Evolutionary conservation across 441 rosid genomes (phyloP).

Genomic region (Adansonia madagascariensis): DNA sequence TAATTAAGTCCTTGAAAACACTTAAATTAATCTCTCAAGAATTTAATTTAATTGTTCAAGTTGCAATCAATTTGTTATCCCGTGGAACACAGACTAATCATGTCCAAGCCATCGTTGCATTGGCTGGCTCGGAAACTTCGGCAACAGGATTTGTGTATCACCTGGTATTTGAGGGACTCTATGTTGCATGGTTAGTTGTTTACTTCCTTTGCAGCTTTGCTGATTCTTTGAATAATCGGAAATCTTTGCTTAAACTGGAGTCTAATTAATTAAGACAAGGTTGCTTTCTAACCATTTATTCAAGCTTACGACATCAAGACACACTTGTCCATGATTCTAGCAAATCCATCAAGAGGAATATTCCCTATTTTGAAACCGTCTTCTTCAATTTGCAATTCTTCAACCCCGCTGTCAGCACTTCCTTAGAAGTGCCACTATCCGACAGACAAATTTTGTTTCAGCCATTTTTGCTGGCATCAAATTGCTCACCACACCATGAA

Average conservation of each 20-base stretch:
- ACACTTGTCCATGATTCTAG: slow-evolving; percentile 39
- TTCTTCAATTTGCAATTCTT: slow-evolving; percentile 20
- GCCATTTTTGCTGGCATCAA: slow-evolving; percentile 22
- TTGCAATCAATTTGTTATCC: neutral
- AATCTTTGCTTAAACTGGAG: neutral
- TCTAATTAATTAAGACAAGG: slow-evolving; percentile 22
- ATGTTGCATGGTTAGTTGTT: too few relatives aligned
- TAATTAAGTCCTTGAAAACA: neutral
- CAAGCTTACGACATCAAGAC: slow-evolving; percentile 22
- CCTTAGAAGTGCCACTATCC: slow-evolving; percentile 23
- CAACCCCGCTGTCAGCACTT: slow-evolving; percentile 31
- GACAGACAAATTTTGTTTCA: slow-evolving; percentile 31
- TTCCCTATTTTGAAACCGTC: slow-evolving; percentile 45
- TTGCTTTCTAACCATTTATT: neutral
- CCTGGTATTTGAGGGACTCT: too few relatives aligned
- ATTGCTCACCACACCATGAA: neutral
- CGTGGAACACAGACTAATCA: too few relatives aligned
- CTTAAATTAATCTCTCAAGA: neutral
- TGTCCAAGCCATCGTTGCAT: too few relatives aligned
- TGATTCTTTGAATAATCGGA: neutral
- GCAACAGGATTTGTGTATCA: too few relatives aligned
- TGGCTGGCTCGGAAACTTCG: too few relatives aligned
- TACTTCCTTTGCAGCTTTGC: too few relatives aligned
- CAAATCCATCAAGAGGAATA: slow-evolving; percentile 40
- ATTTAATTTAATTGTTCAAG: neutral